Percentiles rank a stretch among this genome's conserved stretches.
phyloP scores from a whole-genome alignment of 768 basidiomycete species.

The Kwoniella bestiolae region DNA sequence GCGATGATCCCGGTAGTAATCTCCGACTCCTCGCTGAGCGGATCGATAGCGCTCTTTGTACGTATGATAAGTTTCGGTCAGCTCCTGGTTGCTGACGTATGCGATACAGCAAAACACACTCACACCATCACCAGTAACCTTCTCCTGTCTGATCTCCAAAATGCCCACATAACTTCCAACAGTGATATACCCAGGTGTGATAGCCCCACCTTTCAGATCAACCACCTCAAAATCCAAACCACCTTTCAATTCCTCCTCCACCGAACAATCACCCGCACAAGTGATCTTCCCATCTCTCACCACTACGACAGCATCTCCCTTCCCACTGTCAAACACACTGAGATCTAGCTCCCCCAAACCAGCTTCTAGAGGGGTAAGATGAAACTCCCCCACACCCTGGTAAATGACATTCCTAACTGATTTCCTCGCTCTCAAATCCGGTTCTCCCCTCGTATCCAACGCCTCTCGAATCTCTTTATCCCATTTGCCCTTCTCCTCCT shows the following conservation, averaged over 20 bases:
- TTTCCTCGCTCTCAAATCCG: constrained; percentile 65
- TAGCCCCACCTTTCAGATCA: constrained; percentile 67
- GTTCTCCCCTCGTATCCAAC: constrained; percentile 72
- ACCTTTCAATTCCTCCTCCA: constrained; percentile 10
- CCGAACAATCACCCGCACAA: constrained; percentile 60
- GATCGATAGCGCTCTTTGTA: constrained; percentile 59
- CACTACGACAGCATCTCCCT: constrained; percentile 58
- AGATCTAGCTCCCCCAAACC: neutral
- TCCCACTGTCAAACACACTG: constrained; percentile 32
- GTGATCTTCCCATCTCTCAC: constrained; percentile 64
- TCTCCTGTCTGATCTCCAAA: constrained; percentile 69
- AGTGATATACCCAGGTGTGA: constrained; percentile 68
- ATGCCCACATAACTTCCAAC: constrained; percentile 72
- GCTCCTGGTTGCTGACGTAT: too few relatives aligned
- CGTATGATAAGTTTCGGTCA: too few relatives aligned
- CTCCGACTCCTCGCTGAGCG: constrained; percentile 49
- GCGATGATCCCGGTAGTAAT: constrained; percentile 60
- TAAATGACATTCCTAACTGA: constrained; percentile 64
- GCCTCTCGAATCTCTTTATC: constrained; percentile 69
- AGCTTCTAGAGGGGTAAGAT: constrained; percentile 21
- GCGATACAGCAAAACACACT: constrained; percentile 7
- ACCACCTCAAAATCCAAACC: constrained; percentile 59
- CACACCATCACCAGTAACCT: constrained; percentile 70
- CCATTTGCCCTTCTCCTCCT: constrained; percentile 68
- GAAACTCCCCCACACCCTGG: constrained; percentile 67